These are phyloP conservation scores for Leccinum boreale DNA, from an alignment of 768 basidiomycete species.

Conservation along the genomic window DNA sequence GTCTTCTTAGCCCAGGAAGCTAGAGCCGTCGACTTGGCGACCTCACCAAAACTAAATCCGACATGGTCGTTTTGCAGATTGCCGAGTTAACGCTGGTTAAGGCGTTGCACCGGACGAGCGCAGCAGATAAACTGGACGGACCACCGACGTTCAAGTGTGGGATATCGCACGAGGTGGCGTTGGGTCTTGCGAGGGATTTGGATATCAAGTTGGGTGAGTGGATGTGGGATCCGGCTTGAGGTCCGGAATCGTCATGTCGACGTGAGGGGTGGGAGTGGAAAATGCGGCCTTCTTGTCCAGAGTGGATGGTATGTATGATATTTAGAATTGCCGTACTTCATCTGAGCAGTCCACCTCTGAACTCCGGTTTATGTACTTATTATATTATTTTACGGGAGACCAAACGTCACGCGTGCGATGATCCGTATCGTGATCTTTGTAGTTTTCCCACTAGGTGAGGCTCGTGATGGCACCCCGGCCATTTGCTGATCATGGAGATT, in stretches of 20 bases:
- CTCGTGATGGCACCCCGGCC: too few species aligned
- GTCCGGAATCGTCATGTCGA: not conserved
- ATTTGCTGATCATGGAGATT: too few species aligned
- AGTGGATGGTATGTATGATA: too few species aligned
- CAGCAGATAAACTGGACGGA: constrained; percentile 61
- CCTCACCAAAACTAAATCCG: not conserved
- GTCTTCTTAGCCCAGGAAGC: not conserved
- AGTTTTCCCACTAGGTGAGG: too few species aligned
- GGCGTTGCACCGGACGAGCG: constrained; percentile 62
- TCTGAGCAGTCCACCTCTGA: too few species aligned
- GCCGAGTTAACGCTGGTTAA: constrained; percentile 41
- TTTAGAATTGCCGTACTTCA: too few species aligned
- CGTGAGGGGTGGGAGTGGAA: not conserved
- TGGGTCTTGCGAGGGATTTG: constrained; percentile 56
- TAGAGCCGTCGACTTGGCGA: not conserved
- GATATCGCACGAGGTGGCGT: constrained; percentile 55
- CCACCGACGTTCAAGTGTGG: constrained; percentile 73
- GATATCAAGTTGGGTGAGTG: constrained; percentile 58
- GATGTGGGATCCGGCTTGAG: constrained; percentile 57
- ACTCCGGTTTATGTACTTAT: too few species aligned
- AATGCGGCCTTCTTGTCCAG: too few species aligned
- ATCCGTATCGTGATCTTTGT: too few species aligned
- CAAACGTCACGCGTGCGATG: too few species aligned
- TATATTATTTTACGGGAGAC: too few species aligned
- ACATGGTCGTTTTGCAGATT: constrained; percentile 43